A percentile compares a stretch with the other conserved stretches of the same genome.
phyloP scores from a whole-genome alignment of 768 basidiomycete species.

The Amanita pseudoporphyria region DNA sequence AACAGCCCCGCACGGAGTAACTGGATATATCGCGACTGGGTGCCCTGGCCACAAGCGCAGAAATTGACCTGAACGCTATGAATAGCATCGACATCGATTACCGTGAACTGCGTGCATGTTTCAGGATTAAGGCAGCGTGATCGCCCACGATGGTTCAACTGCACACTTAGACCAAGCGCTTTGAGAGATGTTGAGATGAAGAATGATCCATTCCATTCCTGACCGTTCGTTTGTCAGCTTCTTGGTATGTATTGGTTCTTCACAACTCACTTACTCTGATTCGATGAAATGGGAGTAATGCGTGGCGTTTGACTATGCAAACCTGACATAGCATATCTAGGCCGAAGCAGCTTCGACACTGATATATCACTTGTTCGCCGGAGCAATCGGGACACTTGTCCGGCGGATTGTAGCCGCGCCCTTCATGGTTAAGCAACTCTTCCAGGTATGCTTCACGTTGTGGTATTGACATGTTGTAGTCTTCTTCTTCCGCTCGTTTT shows the following conservation, averaged over 20 bases:
- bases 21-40: no score
- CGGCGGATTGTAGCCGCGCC: no score
- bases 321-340: constrained; percentile 1
- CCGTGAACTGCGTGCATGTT: constrained; percentile 6
- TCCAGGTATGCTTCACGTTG: constrained; percentile 8
- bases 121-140: not conserved
- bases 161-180: constrained; percentile 11
- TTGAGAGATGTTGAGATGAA: constrained; percentile 5
- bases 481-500: not conserved
- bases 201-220: constrained; percentile 1
- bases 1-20: no score
- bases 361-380: not conserved
- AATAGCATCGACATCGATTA: constrained; percentile 11
- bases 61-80: constrained; percentile 12
- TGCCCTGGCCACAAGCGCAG: constrained; percentile 11
- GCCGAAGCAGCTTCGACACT: constrained; percentile 8
- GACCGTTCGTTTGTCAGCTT: not conserved
- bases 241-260: not conserved
- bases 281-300: no score
- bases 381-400: not conserved
- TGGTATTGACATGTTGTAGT: not conserved
- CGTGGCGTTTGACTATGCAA: constrained; percentile 7
- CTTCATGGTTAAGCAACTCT: constrained; percentile 10
- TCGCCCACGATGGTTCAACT: constrained; percentile 7
- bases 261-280: constrained; percentile 5